Base-by-base conservation (phyloP, 1,284 basidiomycete genomes). In the Rhodotorula sp. region DNA sequence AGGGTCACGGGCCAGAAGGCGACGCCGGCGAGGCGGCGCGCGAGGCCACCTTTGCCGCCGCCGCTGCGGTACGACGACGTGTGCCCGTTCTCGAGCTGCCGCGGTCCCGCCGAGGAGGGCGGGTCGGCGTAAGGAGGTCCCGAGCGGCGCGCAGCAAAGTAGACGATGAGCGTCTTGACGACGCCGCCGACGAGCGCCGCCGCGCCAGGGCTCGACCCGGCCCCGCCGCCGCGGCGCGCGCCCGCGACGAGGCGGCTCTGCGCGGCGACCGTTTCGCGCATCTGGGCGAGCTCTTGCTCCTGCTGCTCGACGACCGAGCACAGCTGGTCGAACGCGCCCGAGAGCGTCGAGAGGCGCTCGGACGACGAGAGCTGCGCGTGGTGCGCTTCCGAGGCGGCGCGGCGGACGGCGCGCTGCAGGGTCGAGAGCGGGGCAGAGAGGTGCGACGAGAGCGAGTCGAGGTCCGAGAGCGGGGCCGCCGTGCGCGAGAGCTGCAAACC, bases 341-440 rank as follows among this genome's bases (percentile, higher is more conserved):
- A 17, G 10, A 72, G 57, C 45, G 68, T 66, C 9, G 68, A 63
- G 54, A 76, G 54, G n/a, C 66, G 62, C 25, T 62, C 52, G 42
- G 49, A 73, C 61, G 60, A 42, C 13, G 49, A n/a, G 17, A 49
- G 49, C 49, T 61, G 60, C 19, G 49, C 34, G n/a, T 50, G 49
- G 17, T 49, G 50, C 14, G 52, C n/a, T 10, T 52, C 61, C 50
- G 78, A 62, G 3, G 68, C 42, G n/a, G 73, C 66, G 8, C 79
- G 74, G 53, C 80, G 77, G 50, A 82, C 77, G 1, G 80, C 78
- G 46, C 80, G 78, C 21, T 72, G 73, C 5, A 82, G 77, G 60
- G 80, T 78, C 10, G 80, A 73, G 21, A 81, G 66, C 21, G 79
- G 80, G 19, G 76, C 68, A 46, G 82, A 80, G 62, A 81, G 74